These are phyloP conservation scores for Darksidea phi DNA, from an alignment of 495 filamentous ascomycete species.

Conservation along the genomic window DNA sequence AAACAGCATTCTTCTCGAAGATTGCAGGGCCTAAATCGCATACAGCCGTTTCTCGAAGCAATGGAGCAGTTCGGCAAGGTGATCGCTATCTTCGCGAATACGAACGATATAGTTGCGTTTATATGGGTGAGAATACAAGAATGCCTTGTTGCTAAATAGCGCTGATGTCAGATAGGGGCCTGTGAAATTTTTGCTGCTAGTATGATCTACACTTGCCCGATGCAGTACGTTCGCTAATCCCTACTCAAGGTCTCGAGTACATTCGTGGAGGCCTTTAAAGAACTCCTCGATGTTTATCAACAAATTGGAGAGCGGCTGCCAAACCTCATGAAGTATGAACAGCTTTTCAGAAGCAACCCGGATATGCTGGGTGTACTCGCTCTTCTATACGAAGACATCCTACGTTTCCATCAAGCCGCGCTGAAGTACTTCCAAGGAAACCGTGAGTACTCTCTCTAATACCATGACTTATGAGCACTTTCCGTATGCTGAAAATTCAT, in stretches of 20 bases:
- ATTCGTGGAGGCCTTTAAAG: conserved; percentile 18
- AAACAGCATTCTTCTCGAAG: neutral
- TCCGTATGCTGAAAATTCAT: too few relatives aligned
- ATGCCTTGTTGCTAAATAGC: neutral
- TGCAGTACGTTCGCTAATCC: neutral
- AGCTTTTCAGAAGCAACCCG: conserved; percentile 2
- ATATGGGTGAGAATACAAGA: conserved; percentile 3
- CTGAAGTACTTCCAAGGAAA: neutral
- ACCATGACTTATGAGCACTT: too few relatives aligned
- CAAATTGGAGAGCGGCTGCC: conserved; percentile 18
- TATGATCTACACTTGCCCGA: neutral
- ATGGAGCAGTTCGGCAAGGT: conserved; percentile 9
- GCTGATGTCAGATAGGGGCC: conserved; percentile 1
- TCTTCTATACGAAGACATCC: neutral
- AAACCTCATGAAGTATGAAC: conserved; percentile 6
- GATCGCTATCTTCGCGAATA: neutral
- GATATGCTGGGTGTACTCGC: too few relatives aligned
- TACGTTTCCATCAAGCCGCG: conserved; percentile 15
- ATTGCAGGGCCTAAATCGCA: neutral
- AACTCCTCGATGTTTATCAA: conserved; percentile 9
- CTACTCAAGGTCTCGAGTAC: neutral
- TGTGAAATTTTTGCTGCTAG: conserved; percentile 6
- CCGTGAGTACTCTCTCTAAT: too few relatives aligned
- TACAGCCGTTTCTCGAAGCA: conserved; percentile 3
- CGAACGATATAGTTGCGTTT: neutral